A percentile compares a stretch with the other conserved stretches of the same genome.
phyloP scores from a whole-genome alignment of 2,329 filamentous ascomycete species.

The Sordariomycetes sp. region DNA sequence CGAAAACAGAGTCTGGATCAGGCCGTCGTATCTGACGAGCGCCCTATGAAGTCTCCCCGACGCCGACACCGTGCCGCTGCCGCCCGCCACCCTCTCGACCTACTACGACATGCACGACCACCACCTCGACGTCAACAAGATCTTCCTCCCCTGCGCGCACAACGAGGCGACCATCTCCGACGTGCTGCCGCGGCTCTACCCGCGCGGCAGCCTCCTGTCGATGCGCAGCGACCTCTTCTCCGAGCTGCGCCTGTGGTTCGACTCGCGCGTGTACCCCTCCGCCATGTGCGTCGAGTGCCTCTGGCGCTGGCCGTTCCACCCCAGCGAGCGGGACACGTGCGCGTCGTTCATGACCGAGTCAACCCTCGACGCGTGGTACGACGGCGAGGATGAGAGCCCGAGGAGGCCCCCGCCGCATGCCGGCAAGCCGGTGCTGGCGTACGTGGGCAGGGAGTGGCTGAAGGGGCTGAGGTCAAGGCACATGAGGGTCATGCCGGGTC shows the following conservation, averaged over 20 bases:
- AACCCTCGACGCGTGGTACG: slow-evolving; percentile 13
- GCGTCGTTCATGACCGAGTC: slow-evolving; percentile 21
- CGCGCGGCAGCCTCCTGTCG: slow-evolving; percentile 17
- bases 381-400: background rate
- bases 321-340: slow-evolving; percentile 6
- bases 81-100: slow-evolving; percentile 25
- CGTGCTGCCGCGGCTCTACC: slow-evolving; percentile 34
- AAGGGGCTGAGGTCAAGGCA: slow-evolving; percentile 32
- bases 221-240: slow-evolving; percentile 15
- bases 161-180: slow-evolving; percentile 28
- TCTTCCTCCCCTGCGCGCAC: background rate
- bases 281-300: slow-evolving; percentile 36
- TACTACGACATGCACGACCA: slow-evolving; percentile 9
- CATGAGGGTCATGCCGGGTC: slow-evolving; percentile 32
- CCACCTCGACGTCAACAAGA: background rate
- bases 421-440: slow-evolving; percentile 23
- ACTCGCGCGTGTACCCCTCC: slow-evolving; percentile 29
- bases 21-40: too few relatives aligned
- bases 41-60: too few relatives aligned
- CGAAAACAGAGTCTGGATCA: too few relatives aligned
- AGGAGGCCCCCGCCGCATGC: background rate
- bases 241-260: slow-evolving; percentile 40
- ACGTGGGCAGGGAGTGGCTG: slow-evolving; percentile 36
- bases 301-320: slow-evolving; percentile 29
- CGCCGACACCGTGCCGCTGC: slow-evolving; percentile 24